Evolutionary conservation across 148 eudicot genomes (phyloP), one percentile per base, ranked within the genome.

Genomic region (Silene uniflora): DNA sequence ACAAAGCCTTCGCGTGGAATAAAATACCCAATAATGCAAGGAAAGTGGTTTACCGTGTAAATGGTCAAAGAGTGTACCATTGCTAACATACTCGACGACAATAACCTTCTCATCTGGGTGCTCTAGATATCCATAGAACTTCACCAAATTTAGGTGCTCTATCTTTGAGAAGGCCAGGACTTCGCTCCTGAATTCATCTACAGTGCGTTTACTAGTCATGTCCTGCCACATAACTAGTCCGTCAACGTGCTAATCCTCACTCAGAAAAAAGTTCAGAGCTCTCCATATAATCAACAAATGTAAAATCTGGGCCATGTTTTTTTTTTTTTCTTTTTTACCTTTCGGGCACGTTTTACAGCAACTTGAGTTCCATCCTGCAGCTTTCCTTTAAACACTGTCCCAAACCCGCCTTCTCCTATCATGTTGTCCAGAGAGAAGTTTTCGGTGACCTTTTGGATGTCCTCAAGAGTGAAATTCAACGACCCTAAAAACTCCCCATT

Each of bases 21-120:
- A 52, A 52, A 52, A 52, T 52, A 16, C 56, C 5, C 56, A 14
- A 52, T 52, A 52, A 52, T 4, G 6, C 27, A 7, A 13, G 52
- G 49, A 58, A 25, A 55, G 23, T 39, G 77, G 62, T 86, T 66
- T 87, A 90, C 97, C 89, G 71, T 90, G 92, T 81, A 92, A 77
- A 79, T 88, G 94, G 63, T 90, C 89, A 46, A 86, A 84, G 47
- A 92, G 92, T 18, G 89, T 90, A 19, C 97, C 97, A 74, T 92
- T 92, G 67, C 83, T 79, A 63, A 88, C 88, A 79, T 86, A 90
- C 85, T 92, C 97, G 49, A 88, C 85, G 46, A 90, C 80, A 66
- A 92, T 83, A 62, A 92, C 72, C 78, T 75, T 81, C 63, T 92
- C 97, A 60, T 86, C 86, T 13, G 80, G 81, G 5, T 90, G 85